Evolutionary conservation across 164 flowering plant species (phyloP), one percentile per base, ranked within the genome.

Genomic region (Saururus chinensis): DNA sequence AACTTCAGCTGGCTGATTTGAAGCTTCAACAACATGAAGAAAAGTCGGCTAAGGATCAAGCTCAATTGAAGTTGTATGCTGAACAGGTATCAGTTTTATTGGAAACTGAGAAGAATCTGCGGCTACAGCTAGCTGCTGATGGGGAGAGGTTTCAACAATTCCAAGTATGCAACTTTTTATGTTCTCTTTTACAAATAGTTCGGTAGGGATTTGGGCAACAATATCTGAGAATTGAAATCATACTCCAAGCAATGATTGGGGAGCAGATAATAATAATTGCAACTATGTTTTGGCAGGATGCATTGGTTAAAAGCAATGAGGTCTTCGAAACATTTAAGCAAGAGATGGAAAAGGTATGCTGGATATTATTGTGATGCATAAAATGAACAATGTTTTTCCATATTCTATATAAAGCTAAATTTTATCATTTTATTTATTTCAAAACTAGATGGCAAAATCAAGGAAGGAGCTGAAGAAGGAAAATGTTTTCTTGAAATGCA

Each of bases 141-240:
- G 96, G 96, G 63, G 98, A 89, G 75, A 92, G 88, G 59, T 92
- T 92, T 67, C 93, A 89, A 67, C 98, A 92, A 62, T 89, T 92
- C 69, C 98, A 89, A 84, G 98, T 89, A 57, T 26, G 55, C 23
- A 14, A 14, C 24, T 64, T 30, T 23, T 23, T 55, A 23, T 24
- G 35, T 30, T 23, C 17, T 9, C 58, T 12, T 5, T 13, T 12
- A 23, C 4, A 16, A 10, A 14, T 14, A 23, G 35, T 45, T 45
- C 4, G 49, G 49, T 0, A 45, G 49, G 49, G 11, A 45, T 45
- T 17, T 2, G 14, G 17, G 17, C 7, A 17, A 6, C 37, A 30
- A 30, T 30, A n/a, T n/a, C n/a, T n/a, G n/a, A n/a, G n/a, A n/a
- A n/a, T n/a, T n/a, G n/a, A n/a, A n/a, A 48, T 22, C 61, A 56